These are phyloP conservation scores for Cladophialophora psammophila DNA, from an alignment of 2,329 filamentous ascomycete species.

Conservation along the genomic window DNA sequence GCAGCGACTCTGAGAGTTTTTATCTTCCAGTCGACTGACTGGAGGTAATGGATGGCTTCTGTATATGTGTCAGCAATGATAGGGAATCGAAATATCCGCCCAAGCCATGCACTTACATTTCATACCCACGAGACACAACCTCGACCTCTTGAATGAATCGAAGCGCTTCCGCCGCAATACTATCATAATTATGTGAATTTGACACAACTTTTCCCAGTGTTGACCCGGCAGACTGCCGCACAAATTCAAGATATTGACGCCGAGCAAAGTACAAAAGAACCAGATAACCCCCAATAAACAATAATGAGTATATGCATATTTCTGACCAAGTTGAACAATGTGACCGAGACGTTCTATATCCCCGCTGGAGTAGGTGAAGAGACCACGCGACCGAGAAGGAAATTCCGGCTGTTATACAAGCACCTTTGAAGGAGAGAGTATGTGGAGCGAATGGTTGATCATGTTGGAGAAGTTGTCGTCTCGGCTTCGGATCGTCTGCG, in stretches of 20 bases:
- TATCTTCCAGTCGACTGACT: slow-evolving; percentile 89
- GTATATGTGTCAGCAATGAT: slow-evolving; percentile 31
- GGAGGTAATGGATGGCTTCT: slow-evolving; percentile 90
- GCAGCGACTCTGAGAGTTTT: slow-evolving; percentile 79
- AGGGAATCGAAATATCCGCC: too few relatives aligned
- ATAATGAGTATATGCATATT: slow-evolving; percentile 49
- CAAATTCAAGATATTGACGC: slow-evolving; percentile 80
- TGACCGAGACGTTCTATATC: slow-evolving; percentile 57
- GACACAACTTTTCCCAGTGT: slow-evolving; percentile 73
- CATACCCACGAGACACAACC: slow-evolving; percentile 87
- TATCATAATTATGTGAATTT: slow-evolving; percentile 81
- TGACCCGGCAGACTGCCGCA: slow-evolving; percentile 75
- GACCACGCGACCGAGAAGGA: slow-evolving; percentile 71
- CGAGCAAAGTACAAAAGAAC: slow-evolving; percentile 63
- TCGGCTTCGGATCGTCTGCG: slow-evolving; percentile 68
- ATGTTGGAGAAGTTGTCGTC: slow-evolving; percentile 24
- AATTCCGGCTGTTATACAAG: slow-evolving; percentile 67
- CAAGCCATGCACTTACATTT: slow-evolving; percentile 56
- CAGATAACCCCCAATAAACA: slow-evolving; percentile 25
- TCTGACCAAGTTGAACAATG: slow-evolving; percentile 48
- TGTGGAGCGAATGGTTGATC: slow-evolving; percentile 39
- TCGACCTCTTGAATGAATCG: slow-evolving; percentile 94
- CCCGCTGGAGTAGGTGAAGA: slow-evolving; percentile 72
- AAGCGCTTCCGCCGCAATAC: slow-evolving; percentile 75
- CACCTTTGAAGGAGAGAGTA: slow-evolving; percentile 61